Conservation (phyloP, 305 asterid genomes). For the Fraxinus ornus region DNA sequence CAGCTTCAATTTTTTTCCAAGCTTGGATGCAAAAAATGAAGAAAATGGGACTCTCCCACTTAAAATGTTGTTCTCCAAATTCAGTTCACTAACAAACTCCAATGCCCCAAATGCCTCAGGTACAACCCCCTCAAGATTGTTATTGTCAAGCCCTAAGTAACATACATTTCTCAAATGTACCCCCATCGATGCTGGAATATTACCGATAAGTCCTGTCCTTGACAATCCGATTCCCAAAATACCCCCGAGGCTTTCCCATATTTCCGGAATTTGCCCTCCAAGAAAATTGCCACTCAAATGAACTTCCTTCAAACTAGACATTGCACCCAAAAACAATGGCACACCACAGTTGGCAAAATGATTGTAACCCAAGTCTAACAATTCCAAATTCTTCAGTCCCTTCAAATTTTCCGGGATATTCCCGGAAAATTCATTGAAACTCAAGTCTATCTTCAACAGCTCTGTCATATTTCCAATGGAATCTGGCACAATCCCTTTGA, state of each 20-base stretch:
- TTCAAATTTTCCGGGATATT: constrained; percentile 49
- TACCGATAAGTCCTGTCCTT: constrained; percentile 58
- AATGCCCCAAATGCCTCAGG: constrained; percentile 64
- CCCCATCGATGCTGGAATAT: constrained; percentile 72
- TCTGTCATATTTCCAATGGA: constrained; percentile 51
- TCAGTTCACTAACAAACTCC: constrained; percentile 58
- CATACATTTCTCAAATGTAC: constrained; percentile 42
- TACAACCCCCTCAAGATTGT: constrained; percentile 58
- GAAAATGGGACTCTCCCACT: constrained; percentile 80
- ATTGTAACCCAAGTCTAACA: constrained; percentile 68
- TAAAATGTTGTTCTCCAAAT: constrained; percentile 71
- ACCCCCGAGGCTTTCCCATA: constrained; percentile 58
- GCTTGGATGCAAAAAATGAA: constrained; percentile 41
- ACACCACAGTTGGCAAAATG: constrained; percentile 45
- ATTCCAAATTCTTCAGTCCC: constrained; percentile 50
- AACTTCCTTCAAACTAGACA: constrained; percentile 59
- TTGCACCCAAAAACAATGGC: constrained; percentile 54
- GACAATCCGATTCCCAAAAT: constrained; percentile 64
- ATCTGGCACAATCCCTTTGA: constrained; percentile 44
- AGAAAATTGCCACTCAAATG: constrained; percentile 63
- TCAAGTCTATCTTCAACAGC: constrained; percentile 65
- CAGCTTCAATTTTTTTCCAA: constrained; percentile 73
- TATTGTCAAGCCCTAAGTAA: constrained; percentile 72
- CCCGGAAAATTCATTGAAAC: constrained; percentile 57
- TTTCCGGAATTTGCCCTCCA: constrained; percentile 80